Base-by-base conservation (phyloP, 495 filamentous ascomycete species). In the Gamarada debralockiae region DNA sequence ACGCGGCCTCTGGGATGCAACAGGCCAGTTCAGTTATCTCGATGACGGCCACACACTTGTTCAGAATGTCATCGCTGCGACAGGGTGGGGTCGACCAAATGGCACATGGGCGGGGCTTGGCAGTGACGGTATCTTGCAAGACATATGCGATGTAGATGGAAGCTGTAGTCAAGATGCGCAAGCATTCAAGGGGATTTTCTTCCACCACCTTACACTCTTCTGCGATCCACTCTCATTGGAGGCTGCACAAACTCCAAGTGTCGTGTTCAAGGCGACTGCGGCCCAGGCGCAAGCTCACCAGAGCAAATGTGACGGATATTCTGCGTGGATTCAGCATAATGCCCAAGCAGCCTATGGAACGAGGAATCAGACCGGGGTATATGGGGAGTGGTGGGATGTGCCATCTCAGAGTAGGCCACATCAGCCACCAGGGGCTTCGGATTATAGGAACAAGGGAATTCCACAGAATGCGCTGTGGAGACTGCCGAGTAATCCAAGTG, bases 161-260 rank as follows among this genome's bases (percentile, higher is more conserved):
- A 72, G 65, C 37, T 96, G 91, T 62, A 85, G 80, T 10, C 92
- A 96, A 68, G 76, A 97, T 60, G 78, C 76, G 0, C 90, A 96
- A 60, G 92, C 86, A 0, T 97, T 97, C 75, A 97, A 96, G 63
- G 88, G 90, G 14, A 90, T 95, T 47, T 93, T 87, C 71, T 93
- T 92, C 73, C 74, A 95, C 66, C 92, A 97, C 58, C 74, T 97
- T 2, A 75, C 83, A 0, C 66, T 80, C 3, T 96, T 96, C 67
- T 97, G 92, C 67, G 71, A 75, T 21, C 80, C 82, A 0, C 69
- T 29, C 10, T 4, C 27, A 29, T 10, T 96, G 2, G 65, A 73
- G 48, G 48, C 67, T 56, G 62, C 50, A 9, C 49, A 65, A 10
- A 60, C 62, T 31, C 43, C 22, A 40, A 59, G 4, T 71, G 63